Conservation (phyloP, 495 filamentous ascomycete genomes). For the Trichoderma orchidacearum region DNA sequence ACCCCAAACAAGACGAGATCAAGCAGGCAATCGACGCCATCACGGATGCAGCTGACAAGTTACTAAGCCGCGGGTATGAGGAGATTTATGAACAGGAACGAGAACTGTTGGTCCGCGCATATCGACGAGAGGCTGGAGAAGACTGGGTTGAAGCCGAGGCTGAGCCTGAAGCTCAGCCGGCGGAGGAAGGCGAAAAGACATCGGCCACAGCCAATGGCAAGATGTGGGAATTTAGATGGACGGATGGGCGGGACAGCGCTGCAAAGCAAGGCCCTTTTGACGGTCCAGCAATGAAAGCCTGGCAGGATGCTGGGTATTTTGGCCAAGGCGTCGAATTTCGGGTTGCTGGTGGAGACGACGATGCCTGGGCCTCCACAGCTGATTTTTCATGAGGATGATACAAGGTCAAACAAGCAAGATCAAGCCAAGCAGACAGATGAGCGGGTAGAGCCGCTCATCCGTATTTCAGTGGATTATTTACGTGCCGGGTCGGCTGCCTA, state of each 20-base stretch:
- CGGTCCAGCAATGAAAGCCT: constrained; percentile 67
- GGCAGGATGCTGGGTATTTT: constrained; percentile 87
- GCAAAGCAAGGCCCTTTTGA: constrained; percentile 79
- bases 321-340: constrained; percentile 86
- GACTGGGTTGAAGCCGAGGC: constrained; percentile 62
- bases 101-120: constrained; percentile 74
- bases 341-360: constrained; percentile 30
- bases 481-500: background rate
- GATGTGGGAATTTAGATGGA: constrained; percentile 90
- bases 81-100: constrained; percentile 85
- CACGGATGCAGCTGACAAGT: constrained; percentile 75
- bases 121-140: constrained; percentile 76
- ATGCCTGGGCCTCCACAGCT: background rate
- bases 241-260: constrained; percentile 70
- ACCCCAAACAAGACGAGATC: constrained; percentile 55
- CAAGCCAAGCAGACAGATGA: background rate
- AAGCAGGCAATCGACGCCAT: constrained; percentile 65
- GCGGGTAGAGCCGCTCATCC: background rate
- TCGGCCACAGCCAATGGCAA: constrained; percentile 16
- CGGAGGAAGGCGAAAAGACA: constrained; percentile 10
- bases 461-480: background rate
- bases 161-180: background rate
- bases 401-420: background rate
- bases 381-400: background rate
- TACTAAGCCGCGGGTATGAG: constrained; percentile 65